phyloP scores from a whole-genome alignment of 108 stramenopile species.

The Cylindrotheca fusiformis region DNA sequence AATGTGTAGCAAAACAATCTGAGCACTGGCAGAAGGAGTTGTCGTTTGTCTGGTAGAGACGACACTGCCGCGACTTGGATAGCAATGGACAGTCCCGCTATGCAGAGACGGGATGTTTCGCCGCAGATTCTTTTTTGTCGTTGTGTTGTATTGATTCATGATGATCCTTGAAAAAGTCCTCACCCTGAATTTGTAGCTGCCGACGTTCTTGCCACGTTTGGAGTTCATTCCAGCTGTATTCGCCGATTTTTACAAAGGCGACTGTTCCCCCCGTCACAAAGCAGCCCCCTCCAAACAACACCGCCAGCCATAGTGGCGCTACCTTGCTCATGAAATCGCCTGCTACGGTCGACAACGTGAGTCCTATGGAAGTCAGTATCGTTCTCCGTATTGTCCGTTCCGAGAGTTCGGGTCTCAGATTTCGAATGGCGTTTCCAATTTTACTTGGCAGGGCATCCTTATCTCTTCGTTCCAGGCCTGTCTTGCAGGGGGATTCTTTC shows the following conservation, averaged over 20 bases:
- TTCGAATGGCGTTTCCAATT: background rate
- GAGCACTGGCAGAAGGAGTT: too few species aligned
- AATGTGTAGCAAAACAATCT: too few species aligned
- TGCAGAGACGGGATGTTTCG: background rate
- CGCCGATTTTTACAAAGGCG: constrained; percentile 27
- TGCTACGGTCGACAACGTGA: constrained; percentile 28
- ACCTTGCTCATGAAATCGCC: constrained; percentile 49
- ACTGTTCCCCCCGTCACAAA: constrained; percentile 44
- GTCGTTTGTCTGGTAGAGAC: too few species aligned
- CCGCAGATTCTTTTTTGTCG: background rate
- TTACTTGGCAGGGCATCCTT: background rate
- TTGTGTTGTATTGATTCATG: background rate
- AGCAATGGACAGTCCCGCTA: background rate
- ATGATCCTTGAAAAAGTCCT: background rate
- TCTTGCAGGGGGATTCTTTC: constrained; percentile 29
- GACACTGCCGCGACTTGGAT: too few species aligned
- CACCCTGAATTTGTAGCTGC: constrained; percentile 8
- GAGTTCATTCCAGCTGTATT: constrained; percentile 17
- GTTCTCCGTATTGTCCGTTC: constrained; percentile 6
- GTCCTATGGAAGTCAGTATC: constrained; percentile 16
- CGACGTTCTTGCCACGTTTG: constrained; percentile 34
- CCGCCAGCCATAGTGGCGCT: constrained; percentile 47
- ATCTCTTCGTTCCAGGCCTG: constrained; percentile 3
- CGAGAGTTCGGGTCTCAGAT: background rate
- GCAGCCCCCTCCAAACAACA: constrained; percentile 49